phyloP scores from a whole-genome alignment of 2,329 filamentous ascomycete species.

The Beauveria scarabaeidicola region DNA sequence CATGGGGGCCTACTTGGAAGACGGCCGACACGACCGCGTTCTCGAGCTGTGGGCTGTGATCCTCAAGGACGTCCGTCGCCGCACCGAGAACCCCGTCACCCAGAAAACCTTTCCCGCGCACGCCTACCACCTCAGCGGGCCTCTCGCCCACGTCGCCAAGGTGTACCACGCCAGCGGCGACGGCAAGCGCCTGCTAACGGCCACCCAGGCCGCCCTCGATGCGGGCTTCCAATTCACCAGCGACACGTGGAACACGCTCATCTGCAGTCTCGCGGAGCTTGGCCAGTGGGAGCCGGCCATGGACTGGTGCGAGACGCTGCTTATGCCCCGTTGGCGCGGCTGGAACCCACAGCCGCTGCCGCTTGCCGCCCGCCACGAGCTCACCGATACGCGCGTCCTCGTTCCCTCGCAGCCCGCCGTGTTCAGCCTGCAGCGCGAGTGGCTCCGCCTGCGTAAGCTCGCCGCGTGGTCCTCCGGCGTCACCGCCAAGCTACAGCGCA shows the following conservation, averaged over 20 bases:
- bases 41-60: constrained; percentile 61
- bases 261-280: constrained; percentile 57
- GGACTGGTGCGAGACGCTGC: constrained; percentile 60
- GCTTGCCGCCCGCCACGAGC: constrained; percentile 9
- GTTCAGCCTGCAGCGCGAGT: constrained; percentile 39
- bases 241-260: constrained; percentile 71
- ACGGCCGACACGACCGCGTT: constrained; percentile 51
- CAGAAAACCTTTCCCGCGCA: constrained; percentile 33
- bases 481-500: constrained; percentile 28
- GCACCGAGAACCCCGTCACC: constrained; percentile 13
- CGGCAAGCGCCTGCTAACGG: constrained; percentile 36
- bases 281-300: constrained; percentile 60
- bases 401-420: constrained; percentile 32
- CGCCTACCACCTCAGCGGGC: constrained; percentile 44
- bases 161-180: constrained; percentile 33
- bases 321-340: constrained; percentile 73
- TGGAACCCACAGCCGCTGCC: constrained; percentile 42
- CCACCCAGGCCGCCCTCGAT: constrained; percentile 47
- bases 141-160: constrained; percentile 42
- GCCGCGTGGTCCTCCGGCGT: constrained; percentile 40
- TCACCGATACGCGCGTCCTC: constrained; percentile 27
- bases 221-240: constrained; percentile 68
- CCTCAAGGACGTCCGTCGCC: constrained; percentile 50
- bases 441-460: constrained; percentile 39
- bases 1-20: constrained; percentile 57